Evolutionary conservation across 2,329 filamentous ascomycete species (phyloP).

Genomic region (Pseudocercospora fuligena): DNA sequence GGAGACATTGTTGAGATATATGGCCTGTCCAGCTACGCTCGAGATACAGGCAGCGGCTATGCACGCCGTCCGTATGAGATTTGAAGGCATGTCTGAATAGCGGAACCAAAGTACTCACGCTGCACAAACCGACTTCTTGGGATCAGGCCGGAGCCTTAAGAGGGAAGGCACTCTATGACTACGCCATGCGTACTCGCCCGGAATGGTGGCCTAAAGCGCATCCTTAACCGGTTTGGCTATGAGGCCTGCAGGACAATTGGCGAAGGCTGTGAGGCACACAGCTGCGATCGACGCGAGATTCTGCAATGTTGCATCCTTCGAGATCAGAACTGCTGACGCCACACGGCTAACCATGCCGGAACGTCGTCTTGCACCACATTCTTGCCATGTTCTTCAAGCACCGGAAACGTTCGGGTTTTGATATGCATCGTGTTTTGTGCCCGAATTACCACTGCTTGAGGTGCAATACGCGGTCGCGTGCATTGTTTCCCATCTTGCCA

Average conservation of each 20-base stretch:
- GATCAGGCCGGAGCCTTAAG: background rate
- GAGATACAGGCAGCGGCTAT: background rate
- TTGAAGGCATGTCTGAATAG: background rate
- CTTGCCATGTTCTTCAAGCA: too few relatives aligned
- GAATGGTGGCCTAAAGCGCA: background rate
- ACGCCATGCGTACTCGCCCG: background rate
- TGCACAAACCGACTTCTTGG: background rate
- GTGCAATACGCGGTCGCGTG: background rate
- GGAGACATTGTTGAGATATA: conserved; percentile 10
- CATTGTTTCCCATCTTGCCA: background rate
- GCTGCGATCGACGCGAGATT: background rate
- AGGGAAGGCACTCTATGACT: background rate
- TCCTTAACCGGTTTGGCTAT: background rate
- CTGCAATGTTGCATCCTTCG: background rate
- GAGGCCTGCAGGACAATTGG: background rate
- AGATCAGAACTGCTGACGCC: background rate
- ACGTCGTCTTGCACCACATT: background rate
- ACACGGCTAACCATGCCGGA: background rate
- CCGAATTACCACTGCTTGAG: too few relatives aligned
- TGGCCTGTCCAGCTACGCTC: background rate
- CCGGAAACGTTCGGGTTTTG: too few relatives aligned
- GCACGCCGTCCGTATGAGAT: background rate
- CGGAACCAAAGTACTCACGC: background rate
- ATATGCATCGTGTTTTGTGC: too few relatives aligned
- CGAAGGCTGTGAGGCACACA: background rate